phyloP scores from a whole-genome alignment of 2,329 filamentous ascomycete genomes.

The Phoma sp. region DNA sequence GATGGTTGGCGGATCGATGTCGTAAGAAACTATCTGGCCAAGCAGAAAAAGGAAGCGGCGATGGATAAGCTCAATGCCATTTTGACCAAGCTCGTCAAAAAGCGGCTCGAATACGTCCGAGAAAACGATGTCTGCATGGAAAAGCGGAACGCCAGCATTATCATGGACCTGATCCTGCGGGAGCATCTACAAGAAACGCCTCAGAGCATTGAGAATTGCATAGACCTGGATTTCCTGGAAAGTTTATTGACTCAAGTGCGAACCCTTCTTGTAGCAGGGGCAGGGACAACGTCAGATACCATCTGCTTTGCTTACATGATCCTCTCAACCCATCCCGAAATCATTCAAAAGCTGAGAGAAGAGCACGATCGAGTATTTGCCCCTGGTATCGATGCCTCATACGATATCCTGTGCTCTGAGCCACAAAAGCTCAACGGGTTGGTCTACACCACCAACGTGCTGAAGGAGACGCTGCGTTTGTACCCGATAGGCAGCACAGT shows the following conservation, averaged over 20 bases:
- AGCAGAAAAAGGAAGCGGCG: constrained; percentile 15
- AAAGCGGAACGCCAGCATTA: constrained; percentile 44
- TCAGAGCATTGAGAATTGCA: constrained; percentile 15
- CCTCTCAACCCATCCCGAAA: constrained; percentile 36
- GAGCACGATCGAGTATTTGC: constrained; percentile 63
- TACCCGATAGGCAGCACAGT: constrained; percentile 58
- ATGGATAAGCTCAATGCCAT: constrained; percentile 39
- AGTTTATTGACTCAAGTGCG: constrained; percentile 48
- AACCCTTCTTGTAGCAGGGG: constrained; percentile 52
- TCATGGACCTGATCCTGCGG: constrained; percentile 44
- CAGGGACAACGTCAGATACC: constrained; percentile 50
- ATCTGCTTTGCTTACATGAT: constrained; percentile 41
- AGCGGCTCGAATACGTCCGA: constrained; percentile 45
- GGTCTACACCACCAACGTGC: constrained; percentile 59
- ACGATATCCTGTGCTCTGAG: constrained; percentile 50
- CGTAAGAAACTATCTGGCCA: constrained; percentile 21
- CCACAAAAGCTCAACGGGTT: constrained; percentile 58
- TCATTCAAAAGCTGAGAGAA: constrained; percentile 43
- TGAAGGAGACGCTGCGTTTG: constrained; percentile 61
- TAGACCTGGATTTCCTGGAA: constrained; percentile 45
- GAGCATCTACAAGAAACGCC: constrained; percentile 32
- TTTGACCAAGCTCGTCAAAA: constrained; percentile 43
- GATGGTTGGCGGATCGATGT: constrained; percentile 27
- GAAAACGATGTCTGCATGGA: constrained; percentile 43
- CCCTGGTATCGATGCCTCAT: constrained; percentile 46